Conservation (phyloP, 495 filamentous ascomycete genomes). For the Aspergillus cristatus region DNA sequence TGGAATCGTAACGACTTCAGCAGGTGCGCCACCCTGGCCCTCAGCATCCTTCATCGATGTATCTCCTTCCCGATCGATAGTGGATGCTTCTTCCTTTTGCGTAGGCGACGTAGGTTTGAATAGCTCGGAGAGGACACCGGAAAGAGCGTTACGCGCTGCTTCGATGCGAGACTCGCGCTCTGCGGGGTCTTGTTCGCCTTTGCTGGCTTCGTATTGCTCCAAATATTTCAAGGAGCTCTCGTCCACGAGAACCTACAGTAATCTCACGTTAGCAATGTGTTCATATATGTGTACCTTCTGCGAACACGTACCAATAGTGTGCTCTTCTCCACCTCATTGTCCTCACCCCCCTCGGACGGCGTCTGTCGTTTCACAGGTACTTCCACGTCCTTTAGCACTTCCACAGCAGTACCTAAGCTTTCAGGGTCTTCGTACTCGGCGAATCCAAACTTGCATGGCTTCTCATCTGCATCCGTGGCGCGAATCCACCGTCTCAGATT, state of each 20-base stretch:
- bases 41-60: constrained; percentile 59
- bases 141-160: constrained; percentile 54
- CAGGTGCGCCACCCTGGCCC: constrained; percentile 38
- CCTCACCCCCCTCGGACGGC: constrained; percentile 35
- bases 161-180: constrained; percentile 59
- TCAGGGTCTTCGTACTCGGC: constrained; percentile 93
- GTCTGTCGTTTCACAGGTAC: constrained; percentile 70
- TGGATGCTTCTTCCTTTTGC: constrained; percentile 39
- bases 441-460: constrained; percentile 86
- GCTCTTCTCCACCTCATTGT: constrained; percentile 56
- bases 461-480: constrained; percentile 71
- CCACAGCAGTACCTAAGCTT: constrained; percentile 76
- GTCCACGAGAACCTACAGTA: constrained; percentile 60
- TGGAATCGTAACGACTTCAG: constrained; percentile 85
- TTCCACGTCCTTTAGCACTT: constrained; percentile 77
- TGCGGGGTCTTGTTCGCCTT: constrained; percentile 56
- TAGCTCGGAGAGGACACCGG: constrained; percentile 57
- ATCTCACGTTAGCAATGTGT: background rate
- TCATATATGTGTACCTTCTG: background rate
- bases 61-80: constrained; percentile 57
- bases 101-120: constrained; percentile 53
- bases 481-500: constrained; percentile 77
- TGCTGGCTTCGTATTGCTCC: constrained; percentile 62
- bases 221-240: constrained; percentile 70
- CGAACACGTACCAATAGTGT: constrained; percentile 46